A percentile compares a stretch with the other conserved stretches of the same genome.
Conservation (phyloP, 2,329 filamentous ascomycete species). For the Zarea fungicola region DNA sequence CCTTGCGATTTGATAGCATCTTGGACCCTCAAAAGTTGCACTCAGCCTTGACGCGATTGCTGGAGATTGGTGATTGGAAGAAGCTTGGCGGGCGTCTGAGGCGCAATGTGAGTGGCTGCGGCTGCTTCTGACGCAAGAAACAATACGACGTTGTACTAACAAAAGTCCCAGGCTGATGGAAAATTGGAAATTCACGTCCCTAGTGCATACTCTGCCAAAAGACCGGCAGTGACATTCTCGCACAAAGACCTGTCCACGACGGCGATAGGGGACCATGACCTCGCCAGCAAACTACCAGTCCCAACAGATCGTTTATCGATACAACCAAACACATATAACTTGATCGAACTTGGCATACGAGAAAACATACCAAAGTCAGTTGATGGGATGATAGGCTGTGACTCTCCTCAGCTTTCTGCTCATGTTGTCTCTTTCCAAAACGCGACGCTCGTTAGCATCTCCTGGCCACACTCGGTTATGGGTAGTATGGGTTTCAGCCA, state of each 20-base stretch:
- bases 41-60: neutral
- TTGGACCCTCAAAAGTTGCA: neutral
- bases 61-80: conserved; percentile 3
- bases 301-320: neutral
- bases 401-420: neutral
- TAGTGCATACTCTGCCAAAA: neutral
- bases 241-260: neutral
- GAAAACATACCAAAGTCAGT: neutral
- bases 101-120: neutral
- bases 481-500: neutral
- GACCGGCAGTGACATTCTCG: conserved; percentile 2
- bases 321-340: conserved; percentile 1
- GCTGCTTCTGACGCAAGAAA: neutral
- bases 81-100: conserved; percentile 2
- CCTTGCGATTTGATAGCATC: neutral
- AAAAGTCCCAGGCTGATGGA: neutral
- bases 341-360: neutral
- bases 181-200: conserved; percentile 8
- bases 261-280: neutral
- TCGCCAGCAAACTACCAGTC: conserved; percentile 2
- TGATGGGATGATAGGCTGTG: neutral
- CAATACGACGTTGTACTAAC: neutral
- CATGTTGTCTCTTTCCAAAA: neutral
- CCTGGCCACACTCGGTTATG: conserved; percentile 6
- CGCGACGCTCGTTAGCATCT: conserved; percentile 3